Conservation (phyloP, 73 alveolate genomes). For the Paramecium biaurelia region DNA sequence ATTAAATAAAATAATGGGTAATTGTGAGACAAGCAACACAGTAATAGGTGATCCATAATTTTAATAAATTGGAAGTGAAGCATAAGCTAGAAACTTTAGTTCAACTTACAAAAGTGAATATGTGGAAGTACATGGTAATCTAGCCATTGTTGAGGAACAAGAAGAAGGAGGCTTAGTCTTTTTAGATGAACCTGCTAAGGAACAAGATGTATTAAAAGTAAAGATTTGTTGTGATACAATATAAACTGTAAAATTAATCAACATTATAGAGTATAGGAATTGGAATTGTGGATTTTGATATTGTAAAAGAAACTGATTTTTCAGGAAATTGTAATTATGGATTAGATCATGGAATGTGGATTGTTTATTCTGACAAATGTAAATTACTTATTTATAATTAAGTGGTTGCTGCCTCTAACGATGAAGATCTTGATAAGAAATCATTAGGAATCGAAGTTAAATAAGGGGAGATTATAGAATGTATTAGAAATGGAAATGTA, state of each 20-base stretch:
- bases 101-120: constrained; percentile 1
- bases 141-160: neutral
- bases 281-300: neutral
- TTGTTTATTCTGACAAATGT: constrained; percentile 2
- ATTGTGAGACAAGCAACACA: neutral
- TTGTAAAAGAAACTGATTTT: constrained; percentile 2
- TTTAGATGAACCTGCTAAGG: neutral
- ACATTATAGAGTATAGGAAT: neutral
- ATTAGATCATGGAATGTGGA: constrained; percentile 19
- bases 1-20: neutral
- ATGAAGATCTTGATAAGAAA: neutral
- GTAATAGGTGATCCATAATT: neutral
- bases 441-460: neutral
- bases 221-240: neutral
- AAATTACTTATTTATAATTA: neutral
- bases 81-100: neutral
- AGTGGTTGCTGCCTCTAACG: neutral
- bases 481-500: neutral
- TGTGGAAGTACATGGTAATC: neutral
- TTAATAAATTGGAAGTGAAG: neutral
- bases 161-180: neutral
- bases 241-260: neutral
- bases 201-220: neutral
- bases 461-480: neutral
- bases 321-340: constrained; percentile 13